Base-by-base conservation (phyloP, 306 rosid genomes). In the Rubus parviflorus region DNA sequence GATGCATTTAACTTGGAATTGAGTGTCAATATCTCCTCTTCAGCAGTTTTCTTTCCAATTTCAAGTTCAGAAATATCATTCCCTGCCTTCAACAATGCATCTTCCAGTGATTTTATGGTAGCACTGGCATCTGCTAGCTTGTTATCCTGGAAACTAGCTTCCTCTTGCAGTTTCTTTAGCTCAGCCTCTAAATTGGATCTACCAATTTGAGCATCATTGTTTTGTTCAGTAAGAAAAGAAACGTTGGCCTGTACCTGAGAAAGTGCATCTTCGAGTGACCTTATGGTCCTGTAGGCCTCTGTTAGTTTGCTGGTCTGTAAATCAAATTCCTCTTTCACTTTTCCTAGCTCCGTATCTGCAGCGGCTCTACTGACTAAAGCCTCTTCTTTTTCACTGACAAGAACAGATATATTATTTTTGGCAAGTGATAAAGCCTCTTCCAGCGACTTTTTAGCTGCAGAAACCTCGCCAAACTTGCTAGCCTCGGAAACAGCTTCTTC, bases 361-460 rank as follows among this genome's bases (percentile, higher is more conserved):
- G 87, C 77, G 75, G 76, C 87, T 85, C 81, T 89, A 80, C 87
- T 68, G 38, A 69, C 76, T 83, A 87, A 81, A 82, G 87, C 92
- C 78, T 85, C 84, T 85, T 95, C 96, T 74, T 88, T 95, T 79
- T 90, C 97, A 77, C 66, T 45, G 56, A 88, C 78, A 75, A 89
- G 86, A 75, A 74, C 63, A 61, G 84, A 77, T 60, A 89, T 52
- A 68, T 86, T 87, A 63, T 89, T 85, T 83, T 89, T 93, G 61
- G 91, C 97, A 62, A 74, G 85, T 53, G 86, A 89, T 48, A 95
- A 87, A 14, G 93, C 86, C 72, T 89, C 96, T 84, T 91, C 89
- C 71, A 89, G 92, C 35, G 89, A 83, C 81, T 80, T 82, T 54
- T 72, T 87, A 35, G 86, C 76, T 63, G 69, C 85, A 48, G 56